phyloP scores from a whole-genome alignment of 1,139 yeast genomes.

The Sugiyamaella paludigena region DNA sequence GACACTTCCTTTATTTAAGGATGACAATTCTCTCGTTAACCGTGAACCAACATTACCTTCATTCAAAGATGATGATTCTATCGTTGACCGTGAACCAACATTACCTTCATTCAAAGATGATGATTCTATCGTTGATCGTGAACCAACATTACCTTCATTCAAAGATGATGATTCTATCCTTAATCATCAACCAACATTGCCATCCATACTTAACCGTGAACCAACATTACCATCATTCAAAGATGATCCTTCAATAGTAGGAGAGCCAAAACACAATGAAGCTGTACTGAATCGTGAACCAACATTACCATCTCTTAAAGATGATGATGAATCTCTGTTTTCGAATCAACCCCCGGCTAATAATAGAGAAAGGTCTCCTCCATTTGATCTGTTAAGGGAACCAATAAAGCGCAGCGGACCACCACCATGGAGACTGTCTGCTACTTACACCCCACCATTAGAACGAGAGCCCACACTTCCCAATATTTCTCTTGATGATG shows the following conservation, averaged over 20 bases:
- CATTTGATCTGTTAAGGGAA: background rate
- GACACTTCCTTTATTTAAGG: conserved; percentile 1
- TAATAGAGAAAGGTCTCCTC: background rate
- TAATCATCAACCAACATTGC: background rate
- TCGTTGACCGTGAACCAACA: background rate
- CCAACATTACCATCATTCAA: background rate
- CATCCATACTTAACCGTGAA: background rate
- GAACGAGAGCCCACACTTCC: conserved; percentile 12
- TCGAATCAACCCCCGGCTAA: background rate
- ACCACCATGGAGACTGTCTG: background rate
- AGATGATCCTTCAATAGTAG: background rate
- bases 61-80: background rate
- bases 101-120: conserved; percentile 1
- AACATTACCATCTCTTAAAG: background rate
- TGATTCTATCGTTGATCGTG: background rate
- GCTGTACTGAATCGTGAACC: conserved; percentile 4
- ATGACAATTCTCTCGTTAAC: background rate
- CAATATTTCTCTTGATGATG: conserved; percentile 11
- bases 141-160: conserved; percentile 1
- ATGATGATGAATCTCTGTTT: background rate
- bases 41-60: background rate
- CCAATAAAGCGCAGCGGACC: background rate
- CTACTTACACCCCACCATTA: background rate
- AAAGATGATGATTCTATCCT: conserved; percentile 3
- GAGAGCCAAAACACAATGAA: background rate